Percentiles rank a stretch among this genome's conserved stretches.
Evolutionary conservation across 2,329 filamentous ascomycete species (phyloP).

Genomic region (Tricladium varicosporioides): DNA sequence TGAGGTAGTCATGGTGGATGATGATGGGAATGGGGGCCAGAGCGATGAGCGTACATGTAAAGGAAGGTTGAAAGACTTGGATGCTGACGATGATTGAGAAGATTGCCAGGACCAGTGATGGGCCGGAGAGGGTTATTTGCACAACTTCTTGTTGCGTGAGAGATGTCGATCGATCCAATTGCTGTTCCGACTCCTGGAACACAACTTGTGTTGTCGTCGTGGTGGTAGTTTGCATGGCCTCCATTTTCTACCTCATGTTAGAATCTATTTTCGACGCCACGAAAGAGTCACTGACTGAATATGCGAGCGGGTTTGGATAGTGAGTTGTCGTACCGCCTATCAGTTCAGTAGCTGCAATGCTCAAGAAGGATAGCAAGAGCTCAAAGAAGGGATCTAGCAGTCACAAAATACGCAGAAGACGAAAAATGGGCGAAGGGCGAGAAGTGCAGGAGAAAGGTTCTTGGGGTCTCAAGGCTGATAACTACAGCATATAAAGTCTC

Average conservation of each 20-base stretch:
- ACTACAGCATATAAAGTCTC: slow-evolving; percentile 24
- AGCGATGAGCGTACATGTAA: slow-evolving; percentile 49
- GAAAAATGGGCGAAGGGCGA: neutral
- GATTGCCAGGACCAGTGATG: slow-evolving; percentile 44
- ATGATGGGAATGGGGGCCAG: slow-evolving; percentile 45
- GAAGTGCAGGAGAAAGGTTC: neutral
- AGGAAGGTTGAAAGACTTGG: slow-evolving; percentile 47
- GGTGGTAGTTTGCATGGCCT: slow-evolving; percentile 10
- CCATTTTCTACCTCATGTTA: slow-evolving; percentile 37
- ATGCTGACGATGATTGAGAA: slow-evolving; percentile 51
- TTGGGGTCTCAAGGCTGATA: slow-evolving; percentile 16
- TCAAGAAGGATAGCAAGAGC: slow-evolving; percentile 22
- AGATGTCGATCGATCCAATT: slow-evolving; percentile 19
- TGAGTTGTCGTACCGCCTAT: slow-evolving; percentile 19
- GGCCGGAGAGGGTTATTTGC: slow-evolving; percentile 31
- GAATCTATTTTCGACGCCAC: slow-evolving; percentile 73
- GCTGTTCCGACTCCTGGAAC: slow-evolving; percentile 15
- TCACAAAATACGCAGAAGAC: slow-evolving; percentile 21
- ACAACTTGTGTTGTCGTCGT: slow-evolving; percentile 18
- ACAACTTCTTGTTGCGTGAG: slow-evolving; percentile 29
- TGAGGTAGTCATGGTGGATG: slow-evolving; percentile 69
- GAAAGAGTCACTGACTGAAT: slow-evolving; percentile 64
- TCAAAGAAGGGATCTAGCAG: slow-evolving; percentile 24
- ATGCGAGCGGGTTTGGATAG: no score
- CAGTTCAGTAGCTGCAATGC: slow-evolving; percentile 31